Conservation (phyloP, 75 land plant genomes). For the Picea sitchensis region DNA sequence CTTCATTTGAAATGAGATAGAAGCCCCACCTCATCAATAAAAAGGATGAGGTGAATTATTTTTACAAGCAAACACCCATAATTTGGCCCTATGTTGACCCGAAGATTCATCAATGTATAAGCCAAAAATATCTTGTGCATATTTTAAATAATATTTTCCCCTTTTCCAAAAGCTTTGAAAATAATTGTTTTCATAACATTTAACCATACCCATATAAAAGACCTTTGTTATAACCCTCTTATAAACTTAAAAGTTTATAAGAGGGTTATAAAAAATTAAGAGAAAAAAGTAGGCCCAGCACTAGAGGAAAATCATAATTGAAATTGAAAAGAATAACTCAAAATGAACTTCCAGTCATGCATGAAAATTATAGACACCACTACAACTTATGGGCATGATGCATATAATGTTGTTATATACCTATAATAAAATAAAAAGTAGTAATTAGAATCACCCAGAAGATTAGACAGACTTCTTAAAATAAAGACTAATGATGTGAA, state of each 20-base stretch:
- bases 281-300: not conserved
- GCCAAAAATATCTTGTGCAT: no score
- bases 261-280: not conserved
- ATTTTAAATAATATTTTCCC: no score
- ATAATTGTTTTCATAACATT: not conserved
- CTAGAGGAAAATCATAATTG: no score
- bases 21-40: no score
- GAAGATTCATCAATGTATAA: no score
- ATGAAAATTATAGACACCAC: no score
- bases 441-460: not conserved
- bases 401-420: not conserved
- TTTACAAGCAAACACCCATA: no score
- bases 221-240: not conserved
- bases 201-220: not conserved
- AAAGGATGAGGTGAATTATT: no score
- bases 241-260: no score
- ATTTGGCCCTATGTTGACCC: no score
- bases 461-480: not conserved
- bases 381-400: not conserved
- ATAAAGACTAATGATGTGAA: not conserved
- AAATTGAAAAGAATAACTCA: no score
- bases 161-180: not conserved
- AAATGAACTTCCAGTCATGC: not conserved
- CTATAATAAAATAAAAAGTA: not conserved
- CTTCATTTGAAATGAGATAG: no score